phyloP scores from a whole-genome alignment of 345 rosid genomes.

The Cochlearia excelsa region DNA sequence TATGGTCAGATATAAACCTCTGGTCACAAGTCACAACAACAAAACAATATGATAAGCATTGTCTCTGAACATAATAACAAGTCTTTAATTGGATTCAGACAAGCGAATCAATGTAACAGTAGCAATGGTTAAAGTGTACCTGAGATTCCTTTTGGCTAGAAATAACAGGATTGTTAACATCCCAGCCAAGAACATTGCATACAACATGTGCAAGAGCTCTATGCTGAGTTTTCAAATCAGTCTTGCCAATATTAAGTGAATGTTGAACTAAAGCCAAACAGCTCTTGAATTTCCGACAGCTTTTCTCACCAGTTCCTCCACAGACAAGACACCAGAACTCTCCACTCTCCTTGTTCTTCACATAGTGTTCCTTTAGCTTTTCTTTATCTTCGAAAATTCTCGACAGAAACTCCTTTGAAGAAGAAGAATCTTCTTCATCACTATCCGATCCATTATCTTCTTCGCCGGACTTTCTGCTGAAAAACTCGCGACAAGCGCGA shows the following conservation, averaged over 20 bases:
- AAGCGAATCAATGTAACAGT: neutral
- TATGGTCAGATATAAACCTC: neutral
- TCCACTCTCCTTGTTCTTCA: slow-evolving; percentile 47
- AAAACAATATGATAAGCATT: slow-evolving; percentile 2
- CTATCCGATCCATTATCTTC: slow-evolving; percentile 35
- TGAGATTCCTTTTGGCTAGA: slow-evolving; percentile 30
- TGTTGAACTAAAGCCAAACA: slow-evolving; percentile 67
- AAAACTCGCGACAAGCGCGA: slow-evolving; percentile 45
- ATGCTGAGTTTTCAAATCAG: slow-evolving; percentile 54
- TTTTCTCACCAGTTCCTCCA: slow-evolving; percentile 46
- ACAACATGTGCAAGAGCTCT: slow-evolving; percentile 63
- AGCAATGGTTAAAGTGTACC: slow-evolving; percentile 14
- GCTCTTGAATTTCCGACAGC: slow-evolving; percentile 50
- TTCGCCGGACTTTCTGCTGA: slow-evolving; percentile 26
- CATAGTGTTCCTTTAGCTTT: slow-evolving; percentile 57
- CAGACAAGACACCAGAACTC: slow-evolving; percentile 70
- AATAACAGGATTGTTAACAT: slow-evolving; percentile 37
- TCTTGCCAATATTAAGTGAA: slow-evolving; percentile 46
- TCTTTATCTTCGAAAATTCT: slow-evolving; percentile 44
- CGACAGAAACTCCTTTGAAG: slow-evolving; percentile 43
- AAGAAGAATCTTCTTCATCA: slow-evolving; percentile 23
- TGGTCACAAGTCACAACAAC: slow-evolving; percentile 6
- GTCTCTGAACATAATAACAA: slow-evolving; percentile 5
- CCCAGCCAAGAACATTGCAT: slow-evolving; percentile 81
- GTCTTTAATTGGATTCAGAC: neutral